Percentiles rank a stretch among this genome's conserved stretches.
Evolutionary conservation across 441 rosid genomes (phyloP).

Genomic region (Gossypium schwendimanii): DNA sequence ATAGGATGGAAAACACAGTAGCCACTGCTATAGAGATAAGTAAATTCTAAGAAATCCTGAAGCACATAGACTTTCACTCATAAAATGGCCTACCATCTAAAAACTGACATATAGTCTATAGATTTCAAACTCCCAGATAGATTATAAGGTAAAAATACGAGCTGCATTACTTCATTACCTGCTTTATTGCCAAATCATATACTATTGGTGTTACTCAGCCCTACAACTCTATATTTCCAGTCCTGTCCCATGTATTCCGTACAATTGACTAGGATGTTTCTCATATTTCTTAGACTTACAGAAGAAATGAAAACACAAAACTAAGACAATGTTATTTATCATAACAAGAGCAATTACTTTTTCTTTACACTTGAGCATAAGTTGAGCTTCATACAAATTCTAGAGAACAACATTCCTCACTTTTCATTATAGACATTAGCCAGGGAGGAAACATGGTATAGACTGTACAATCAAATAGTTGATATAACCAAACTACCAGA

Average conservation of each 20-base stretch:
- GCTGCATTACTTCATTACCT: not conserved
- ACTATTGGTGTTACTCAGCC: not conserved
- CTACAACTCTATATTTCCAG: not conserved
- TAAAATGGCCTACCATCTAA: not conserved
- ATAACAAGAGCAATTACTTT: not conserved
- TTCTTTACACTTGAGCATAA: not conserved
- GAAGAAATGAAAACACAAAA: not conserved
- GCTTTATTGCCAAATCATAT: not conserved
- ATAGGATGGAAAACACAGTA: not conserved
- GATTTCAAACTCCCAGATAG: not conserved
- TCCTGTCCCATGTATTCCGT: not conserved
- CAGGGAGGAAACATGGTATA: not conserved
- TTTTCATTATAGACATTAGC: not conserved
- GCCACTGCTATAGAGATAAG: not conserved
- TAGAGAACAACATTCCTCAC: not conserved
- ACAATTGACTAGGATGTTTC: not conserved
- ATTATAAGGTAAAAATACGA: not conserved
- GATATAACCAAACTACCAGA: not conserved
- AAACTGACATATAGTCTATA: not conserved
- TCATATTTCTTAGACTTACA: not conserved
- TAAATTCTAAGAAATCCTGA: not conserved
- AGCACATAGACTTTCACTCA: not conserved
- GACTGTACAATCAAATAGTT: not conserved
- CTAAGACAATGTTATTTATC: not conserved
- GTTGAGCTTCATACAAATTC: not conserved